Percentiles rank a stretch among this genome's conserved stretches.
phyloP scores from a whole-genome alignment of 164 flowering plant species.

The Chimonanthus salicifolius region DNA sequence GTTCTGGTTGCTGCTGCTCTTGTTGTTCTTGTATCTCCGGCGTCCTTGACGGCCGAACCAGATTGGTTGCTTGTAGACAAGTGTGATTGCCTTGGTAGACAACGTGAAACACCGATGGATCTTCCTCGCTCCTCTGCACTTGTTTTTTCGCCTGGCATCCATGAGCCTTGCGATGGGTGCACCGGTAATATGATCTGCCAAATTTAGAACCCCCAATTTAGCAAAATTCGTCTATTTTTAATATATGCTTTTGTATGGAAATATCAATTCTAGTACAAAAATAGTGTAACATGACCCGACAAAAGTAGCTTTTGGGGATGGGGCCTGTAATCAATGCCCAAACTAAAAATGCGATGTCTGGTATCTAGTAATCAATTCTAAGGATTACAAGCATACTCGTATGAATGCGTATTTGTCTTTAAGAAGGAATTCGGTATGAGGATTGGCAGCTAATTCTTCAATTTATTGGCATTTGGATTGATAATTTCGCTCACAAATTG shows the following conservation, averaged over 20 bases:
- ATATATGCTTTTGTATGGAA: too few relatives aligned
- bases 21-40: conserved; percentile 8
- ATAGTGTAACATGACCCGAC: neutral
- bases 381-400: neutral
- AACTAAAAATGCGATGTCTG: neutral
- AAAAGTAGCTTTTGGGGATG: neutral
- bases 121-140: conserved; percentile 87
- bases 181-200: conserved; percentile 91
- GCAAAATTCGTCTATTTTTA: neutral
- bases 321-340: neutral
- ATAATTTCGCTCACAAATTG: too few relatives aligned
- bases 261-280: neutral
- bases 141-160: conserved; percentile 88
- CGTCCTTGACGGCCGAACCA: conserved; percentile 3
- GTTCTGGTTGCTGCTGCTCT: conserved; percentile 1
- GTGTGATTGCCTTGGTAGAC: conserved; percentile 79
- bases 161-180: conserved; percentile 63
- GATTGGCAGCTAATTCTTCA: neutral
- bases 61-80: conserved; percentile 35
- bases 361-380: neutral
- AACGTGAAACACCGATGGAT: conserved; percentile 58
- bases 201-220: neutral
- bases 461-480: neutral
- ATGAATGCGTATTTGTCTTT: neutral
- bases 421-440: neutral